These are phyloP conservation scores for Sugiyamaella japonica DNA, from an alignment of 1,139 yeast genomes.

Conservation along the genomic window DNA sequence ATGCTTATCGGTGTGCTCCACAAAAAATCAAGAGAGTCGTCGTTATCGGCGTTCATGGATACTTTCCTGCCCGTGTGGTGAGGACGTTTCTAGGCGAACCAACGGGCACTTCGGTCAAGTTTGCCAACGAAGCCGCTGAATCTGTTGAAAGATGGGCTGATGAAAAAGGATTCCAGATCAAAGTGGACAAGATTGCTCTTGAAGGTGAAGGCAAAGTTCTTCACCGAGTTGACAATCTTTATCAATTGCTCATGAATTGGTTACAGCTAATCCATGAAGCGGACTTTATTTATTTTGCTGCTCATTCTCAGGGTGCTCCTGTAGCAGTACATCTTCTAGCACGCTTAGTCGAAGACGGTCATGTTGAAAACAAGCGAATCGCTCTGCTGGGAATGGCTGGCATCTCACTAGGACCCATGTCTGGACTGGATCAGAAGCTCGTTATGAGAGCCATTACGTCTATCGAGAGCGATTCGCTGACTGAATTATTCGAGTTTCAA, in stretches of 20 bases:
- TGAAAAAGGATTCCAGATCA: conserved; percentile 54
- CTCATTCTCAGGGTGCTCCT: conserved; percentile 96
- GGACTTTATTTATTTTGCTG: conserved; percentile 83
- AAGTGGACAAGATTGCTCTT: conserved; percentile 84
- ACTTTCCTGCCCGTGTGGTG: conserved; percentile 83
- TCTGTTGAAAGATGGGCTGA: conserved; percentile 74
- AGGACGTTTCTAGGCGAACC: conserved; percentile 90
- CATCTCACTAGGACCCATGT: conserved; percentile 88
- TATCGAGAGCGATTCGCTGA: conserved; percentile 81
- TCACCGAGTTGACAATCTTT: conserved; percentile 80
- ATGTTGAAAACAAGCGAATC: conserved; percentile 51
- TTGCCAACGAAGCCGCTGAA: conserved; percentile 82
- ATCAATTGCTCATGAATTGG: conserved; percentile 71
- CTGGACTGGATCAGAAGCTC: conserved; percentile 80
- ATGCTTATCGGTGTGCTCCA: conserved; percentile 28
- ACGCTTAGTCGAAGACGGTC: conserved; percentile 65
- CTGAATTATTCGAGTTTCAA: conserved; percentile 86
- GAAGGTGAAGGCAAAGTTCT: conserved; percentile 91
- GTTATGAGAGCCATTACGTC: conserved; percentile 87
- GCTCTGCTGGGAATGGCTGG: conserved; percentile 95
- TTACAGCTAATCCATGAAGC: conserved; percentile 66
- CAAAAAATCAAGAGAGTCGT: conserved; percentile 50
- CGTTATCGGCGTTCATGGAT: conserved; percentile 93
- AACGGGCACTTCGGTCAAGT: conserved; percentile 85
- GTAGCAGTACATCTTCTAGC: conserved; percentile 81